Percentiles rank a stretch among this genome's conserved stretches.
phyloP scores from a whole-genome alignment of 768 basidiomycete species.

The Collybia sordida region DNA sequence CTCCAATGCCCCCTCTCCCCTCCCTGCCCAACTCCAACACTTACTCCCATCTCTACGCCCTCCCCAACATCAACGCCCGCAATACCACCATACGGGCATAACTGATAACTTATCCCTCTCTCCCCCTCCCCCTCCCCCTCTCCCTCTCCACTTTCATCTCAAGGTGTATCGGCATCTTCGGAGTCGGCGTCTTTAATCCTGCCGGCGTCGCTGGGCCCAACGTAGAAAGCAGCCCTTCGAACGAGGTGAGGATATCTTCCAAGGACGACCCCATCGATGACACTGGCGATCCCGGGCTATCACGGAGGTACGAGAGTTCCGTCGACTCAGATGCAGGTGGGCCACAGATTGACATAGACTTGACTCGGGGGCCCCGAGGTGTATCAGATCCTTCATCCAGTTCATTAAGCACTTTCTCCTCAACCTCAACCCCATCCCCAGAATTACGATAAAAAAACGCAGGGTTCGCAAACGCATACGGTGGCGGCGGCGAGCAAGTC shows the following conservation, averaged over 20 bases:
- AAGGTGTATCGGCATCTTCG: not conserved
- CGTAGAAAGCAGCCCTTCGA: constrained; percentile 15
- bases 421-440: no score
- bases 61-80: no score
- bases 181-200: constrained; percentile 2
- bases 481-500: constrained; percentile 13
- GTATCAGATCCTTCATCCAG: not conserved
- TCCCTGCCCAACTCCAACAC: no score
- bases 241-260: constrained; percentile 19
- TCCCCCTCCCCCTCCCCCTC: no score
- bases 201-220: constrained; percentile 13
- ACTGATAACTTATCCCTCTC: not conserved
- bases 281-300: not conserved
- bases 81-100: not conserved
- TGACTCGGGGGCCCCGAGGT: not conserved
- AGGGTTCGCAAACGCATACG: constrained; percentile 9
- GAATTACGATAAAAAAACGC: no score
- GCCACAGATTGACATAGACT: not conserved
- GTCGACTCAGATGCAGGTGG: constrained; percentile 2
- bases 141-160: not conserved
- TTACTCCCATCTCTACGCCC: no score
- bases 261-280: constrained; percentile 13
- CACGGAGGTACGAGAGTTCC: constrained; percentile 9
- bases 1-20: no score
- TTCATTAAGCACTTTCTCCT: no score